Evolutionary conservation across 345 rosid species (phyloP).

Genomic region (Gossypium arboreum): DNA sequence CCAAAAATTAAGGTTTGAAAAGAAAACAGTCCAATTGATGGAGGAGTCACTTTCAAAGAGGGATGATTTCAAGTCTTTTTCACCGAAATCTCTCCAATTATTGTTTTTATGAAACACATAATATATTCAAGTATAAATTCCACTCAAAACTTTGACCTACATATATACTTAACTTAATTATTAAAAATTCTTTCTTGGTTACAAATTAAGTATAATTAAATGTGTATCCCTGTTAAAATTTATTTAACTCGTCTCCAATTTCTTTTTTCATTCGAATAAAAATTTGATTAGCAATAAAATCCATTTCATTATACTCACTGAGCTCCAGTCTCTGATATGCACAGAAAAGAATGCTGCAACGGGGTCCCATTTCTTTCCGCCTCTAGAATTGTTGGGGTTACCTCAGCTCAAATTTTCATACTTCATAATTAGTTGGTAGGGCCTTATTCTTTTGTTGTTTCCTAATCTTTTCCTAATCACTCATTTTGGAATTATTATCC

Average conservation of each 20-base stretch:
- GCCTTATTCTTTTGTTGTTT: slow-evolving; percentile 16
- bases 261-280: no score
- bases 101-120: not conserved
- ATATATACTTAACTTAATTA: not conserved
- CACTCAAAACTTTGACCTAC: slow-evolving; percentile 38
- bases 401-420: slow-evolving; percentile 12
- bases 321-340: not conserved
- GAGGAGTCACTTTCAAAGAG: not conserved
- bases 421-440: slow-evolving; percentile 21
- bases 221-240: slow-evolving; percentile 1
- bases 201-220: no score
- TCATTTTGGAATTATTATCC: not conserved
- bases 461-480: slow-evolving; percentile 6
- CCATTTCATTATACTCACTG: not conserved
- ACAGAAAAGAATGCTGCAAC: slow-evolving; percentile 6
- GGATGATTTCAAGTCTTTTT: slow-evolving; percentile 35
- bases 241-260: no score
- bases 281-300: no score
- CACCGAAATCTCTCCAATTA: slow-evolving; percentile 48
- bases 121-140: slow-evolving; percentile 7
- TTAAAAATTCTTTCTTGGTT: no score
- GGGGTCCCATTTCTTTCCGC: slow-evolving; percentile 29
- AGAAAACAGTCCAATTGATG: not conserved
- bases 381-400: slow-evolving; percentile 12
- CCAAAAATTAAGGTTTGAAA: not conserved